These are phyloP conservation scores for Hsuehochloa calcarea DNA, from an alignment of 176 grass and related monocot species.

Conservation along the genomic window DNA sequence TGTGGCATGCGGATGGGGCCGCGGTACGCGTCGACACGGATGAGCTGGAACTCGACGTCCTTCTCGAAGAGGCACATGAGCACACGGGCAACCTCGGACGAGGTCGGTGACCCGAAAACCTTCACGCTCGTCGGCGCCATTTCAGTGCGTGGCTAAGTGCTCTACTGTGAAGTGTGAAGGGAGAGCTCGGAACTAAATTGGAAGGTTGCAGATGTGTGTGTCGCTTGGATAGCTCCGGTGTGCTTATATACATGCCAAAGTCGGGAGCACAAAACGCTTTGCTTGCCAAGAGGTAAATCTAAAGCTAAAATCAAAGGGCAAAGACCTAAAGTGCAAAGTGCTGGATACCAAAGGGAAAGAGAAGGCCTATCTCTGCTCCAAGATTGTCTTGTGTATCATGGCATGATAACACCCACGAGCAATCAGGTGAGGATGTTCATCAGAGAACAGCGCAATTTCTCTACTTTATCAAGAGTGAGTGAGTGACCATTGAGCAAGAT, in stretches of 20 bases:
- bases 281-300: constrained; percentile 53
- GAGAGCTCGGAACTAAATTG: background rate
- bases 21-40: constrained; percentile 56
- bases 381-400: constrained; percentile 15
- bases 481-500: background rate
- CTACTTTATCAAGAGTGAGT: background rate
- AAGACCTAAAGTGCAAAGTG: constrained; percentile 56
- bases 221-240: background rate
- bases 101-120: constrained; percentile 59
- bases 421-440: background rate
- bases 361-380: constrained; percentile 2
- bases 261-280: constrained; percentile 43
- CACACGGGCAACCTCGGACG: constrained; percentile 53
- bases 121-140: constrained; percentile 52
- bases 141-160: background rate
- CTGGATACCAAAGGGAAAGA: constrained; percentile 47
- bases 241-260: constrained; percentile 53
- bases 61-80: constrained; percentile 69
- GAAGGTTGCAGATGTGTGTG: background rate
- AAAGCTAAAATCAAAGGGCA: constrained; percentile 46
- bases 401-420: background rate
- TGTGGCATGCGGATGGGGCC: constrained; percentile 40
- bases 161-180: background rate
- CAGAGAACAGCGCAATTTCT: background rate
- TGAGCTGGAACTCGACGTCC: constrained; percentile 69